A percentile compares a stretch with the other conserved stretches of the same genome.
Conservation (phyloP, 176 grass and related monocot genomes). For the Lolium rigidum region DNA sequence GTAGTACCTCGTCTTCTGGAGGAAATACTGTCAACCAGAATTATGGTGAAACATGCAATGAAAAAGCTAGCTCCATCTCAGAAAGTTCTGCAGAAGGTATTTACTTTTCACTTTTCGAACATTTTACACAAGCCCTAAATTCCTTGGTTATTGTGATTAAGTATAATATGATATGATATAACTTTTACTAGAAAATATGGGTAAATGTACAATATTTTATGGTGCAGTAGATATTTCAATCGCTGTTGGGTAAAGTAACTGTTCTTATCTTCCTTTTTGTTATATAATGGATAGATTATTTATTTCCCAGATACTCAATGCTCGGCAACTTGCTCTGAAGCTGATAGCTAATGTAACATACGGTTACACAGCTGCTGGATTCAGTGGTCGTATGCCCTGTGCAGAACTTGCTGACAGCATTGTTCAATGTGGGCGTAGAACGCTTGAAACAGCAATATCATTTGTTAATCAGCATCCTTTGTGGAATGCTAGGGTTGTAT, state of each 20-base stretch:
- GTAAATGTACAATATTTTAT: constrained; percentile 6
- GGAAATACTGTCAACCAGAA: constrained; percentile 94
- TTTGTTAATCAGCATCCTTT: constrained; percentile 81
- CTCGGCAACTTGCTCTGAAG: constrained; percentile 95
- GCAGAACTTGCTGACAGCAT: constrained; percentile 98
- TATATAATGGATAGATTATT: constrained; percentile 22
- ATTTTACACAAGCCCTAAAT: constrained; percentile 30
- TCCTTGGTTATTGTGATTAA: constrained; percentile 14
- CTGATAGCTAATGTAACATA: constrained; percentile 98
- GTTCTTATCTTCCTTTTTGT: constrained; percentile 26
- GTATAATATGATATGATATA: constrained; percentile 15
- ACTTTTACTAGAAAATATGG: constrained; percentile 8
- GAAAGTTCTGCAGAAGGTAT: constrained; percentile 88
- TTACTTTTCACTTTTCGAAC: constrained; percentile 16
- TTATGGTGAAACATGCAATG: constrained; percentile 96
- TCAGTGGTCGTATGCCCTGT: constrained; percentile 96
- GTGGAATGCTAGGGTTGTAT: constrained; percentile 95
- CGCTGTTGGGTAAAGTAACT: background rate
- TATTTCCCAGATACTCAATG: constrained; percentile 86
- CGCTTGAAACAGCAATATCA: constrained; percentile 92
- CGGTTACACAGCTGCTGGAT: constrained; percentile 97
- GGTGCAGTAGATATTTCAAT: constrained; percentile 8
- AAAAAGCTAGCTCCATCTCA: constrained; percentile 79
- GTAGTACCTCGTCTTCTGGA: constrained; percentile 79
- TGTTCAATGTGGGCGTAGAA: constrained; percentile 94